Conservation (phyloP, 164 flowering plant species). For the Berberis thunbergii region DNA sequence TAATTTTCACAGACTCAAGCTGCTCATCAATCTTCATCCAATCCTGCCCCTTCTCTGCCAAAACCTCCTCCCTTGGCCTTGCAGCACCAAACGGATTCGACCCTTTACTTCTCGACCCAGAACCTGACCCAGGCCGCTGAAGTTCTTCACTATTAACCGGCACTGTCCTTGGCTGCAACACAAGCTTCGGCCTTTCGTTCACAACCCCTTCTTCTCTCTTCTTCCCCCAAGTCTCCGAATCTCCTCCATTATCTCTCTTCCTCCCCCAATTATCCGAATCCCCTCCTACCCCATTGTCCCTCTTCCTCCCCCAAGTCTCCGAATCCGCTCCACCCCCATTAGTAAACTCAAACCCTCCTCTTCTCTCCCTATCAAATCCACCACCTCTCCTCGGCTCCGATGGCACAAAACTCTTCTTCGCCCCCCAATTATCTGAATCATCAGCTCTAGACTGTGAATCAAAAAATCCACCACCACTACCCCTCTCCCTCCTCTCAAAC, state of each 20-base stretch:
- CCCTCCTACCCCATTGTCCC: background rate
- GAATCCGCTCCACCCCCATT: constrained; percentile 19
- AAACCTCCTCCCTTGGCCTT: constrained; percentile 91
- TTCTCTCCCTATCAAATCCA: constrained; percentile 8
- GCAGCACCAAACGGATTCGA: constrained; percentile 89
- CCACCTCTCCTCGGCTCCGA: constrained; percentile 22
- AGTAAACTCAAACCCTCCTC: constrained; percentile 14
- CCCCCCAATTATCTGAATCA: constrained; percentile 51
- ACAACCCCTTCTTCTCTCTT: constrained; percentile 31
- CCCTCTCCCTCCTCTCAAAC: constrained; percentile 34
- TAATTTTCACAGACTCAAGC: constrained; percentile 54
- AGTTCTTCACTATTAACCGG: constrained; percentile 35
- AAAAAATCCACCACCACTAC: constrained; percentile 44
- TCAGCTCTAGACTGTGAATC: constrained; percentile 73
- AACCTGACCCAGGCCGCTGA: constrained; percentile 12
- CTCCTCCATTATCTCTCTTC: constrained; percentile 17
- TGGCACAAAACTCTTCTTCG: constrained; percentile 29
- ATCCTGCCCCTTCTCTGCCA: constrained; percentile 88
- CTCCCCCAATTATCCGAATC: constrained; percentile 10
- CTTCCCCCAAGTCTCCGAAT: constrained; percentile 50
- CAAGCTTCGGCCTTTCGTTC: constrained; percentile 54
- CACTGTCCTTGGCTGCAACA: constrained; percentile 64
- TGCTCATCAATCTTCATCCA: constrained; percentile 91
- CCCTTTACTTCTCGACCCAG: constrained; percentile 38
- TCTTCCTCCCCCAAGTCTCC: constrained; percentile 4